Evolutionary conservation across 202 grass and related monocot species (phyloP).

Genomic region (Digitaria exilis): DNA sequence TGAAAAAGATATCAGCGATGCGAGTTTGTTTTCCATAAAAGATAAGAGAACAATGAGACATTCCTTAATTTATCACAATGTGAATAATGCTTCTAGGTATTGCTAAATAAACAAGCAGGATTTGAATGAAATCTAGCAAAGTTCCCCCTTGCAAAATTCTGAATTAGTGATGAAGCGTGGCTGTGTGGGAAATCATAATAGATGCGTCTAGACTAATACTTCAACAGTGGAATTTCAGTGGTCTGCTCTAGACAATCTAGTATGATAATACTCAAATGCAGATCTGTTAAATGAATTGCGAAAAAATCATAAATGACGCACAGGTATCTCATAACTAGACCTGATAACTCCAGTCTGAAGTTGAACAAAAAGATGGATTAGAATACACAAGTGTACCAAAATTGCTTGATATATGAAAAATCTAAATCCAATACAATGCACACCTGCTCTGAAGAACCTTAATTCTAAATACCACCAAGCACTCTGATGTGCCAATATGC

Average conservation of each 20-base stretch:
- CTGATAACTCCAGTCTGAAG: not conserved
- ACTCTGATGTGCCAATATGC: not conserved
- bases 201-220: not conserved
- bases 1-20: not conserved
- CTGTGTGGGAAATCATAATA: not conserved
- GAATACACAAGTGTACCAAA: not conserved
- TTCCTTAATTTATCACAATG: not conserved
- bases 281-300: not conserved
- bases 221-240: not conserved
- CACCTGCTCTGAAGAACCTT: not conserved
- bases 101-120: not conserved
- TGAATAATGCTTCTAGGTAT: not conserved
- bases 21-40: not conserved
- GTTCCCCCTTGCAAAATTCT: not conserved
- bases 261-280: not conserved
- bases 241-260: not conserved
- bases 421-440: not conserved
- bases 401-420: not conserved
- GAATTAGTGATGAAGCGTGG: not conserved
- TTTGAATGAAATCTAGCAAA: not conserved
- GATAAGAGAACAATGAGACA: not conserved
- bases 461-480: not conserved
- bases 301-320: not conserved
- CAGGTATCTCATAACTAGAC: not conserved
- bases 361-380: not conserved